Conservation (phyloP, 2,329 filamentous ascomycete genomes). For the Dactylonectria macrodidyma region DNA sequence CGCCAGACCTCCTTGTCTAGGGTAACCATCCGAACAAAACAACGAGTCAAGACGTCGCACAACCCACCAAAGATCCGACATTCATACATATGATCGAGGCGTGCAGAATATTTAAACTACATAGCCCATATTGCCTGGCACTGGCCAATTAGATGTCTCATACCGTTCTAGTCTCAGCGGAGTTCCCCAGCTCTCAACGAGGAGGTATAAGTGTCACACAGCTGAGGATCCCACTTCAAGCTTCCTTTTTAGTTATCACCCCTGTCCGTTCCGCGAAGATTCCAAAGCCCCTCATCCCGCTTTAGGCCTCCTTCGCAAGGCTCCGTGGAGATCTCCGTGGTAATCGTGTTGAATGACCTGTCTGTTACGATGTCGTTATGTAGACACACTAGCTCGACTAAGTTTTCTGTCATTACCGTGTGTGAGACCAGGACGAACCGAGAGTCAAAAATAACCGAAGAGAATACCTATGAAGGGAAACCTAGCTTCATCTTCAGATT, state of each 20-base stretch:
- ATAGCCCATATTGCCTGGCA: not conserved
- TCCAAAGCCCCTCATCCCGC: not conserved
- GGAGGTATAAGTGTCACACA: constrained; percentile 34
- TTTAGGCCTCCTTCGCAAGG: no score
- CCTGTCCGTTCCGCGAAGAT: not conserved
- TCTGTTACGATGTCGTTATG: no score
- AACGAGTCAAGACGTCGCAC: no score
- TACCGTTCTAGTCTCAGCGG: constrained; percentile 29
- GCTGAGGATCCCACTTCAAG: constrained; percentile 25
- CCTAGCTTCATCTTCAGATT: no score
- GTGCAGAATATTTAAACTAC: not conserved
- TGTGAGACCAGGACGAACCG: no score
- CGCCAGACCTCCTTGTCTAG: not conserved
- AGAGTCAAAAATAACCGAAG: no score
- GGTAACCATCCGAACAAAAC: not conserved
- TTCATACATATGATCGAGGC: not conserved
- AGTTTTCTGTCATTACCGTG: no score
- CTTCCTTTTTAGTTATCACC: not conserved
- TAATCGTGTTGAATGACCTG: not conserved
- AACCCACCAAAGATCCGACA: not conserved
- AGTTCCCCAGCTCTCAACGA: constrained; percentile 27
- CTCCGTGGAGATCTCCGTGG: no score
- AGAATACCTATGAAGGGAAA: no score
- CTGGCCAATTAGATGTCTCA: constrained; percentile 26
- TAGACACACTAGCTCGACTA: no score